These are phyloP conservation scores for Lodderomyces pseudojiufengensis DNA, from an alignment of 1,139 yeast genomes.

Conservation along the genomic window DNA sequence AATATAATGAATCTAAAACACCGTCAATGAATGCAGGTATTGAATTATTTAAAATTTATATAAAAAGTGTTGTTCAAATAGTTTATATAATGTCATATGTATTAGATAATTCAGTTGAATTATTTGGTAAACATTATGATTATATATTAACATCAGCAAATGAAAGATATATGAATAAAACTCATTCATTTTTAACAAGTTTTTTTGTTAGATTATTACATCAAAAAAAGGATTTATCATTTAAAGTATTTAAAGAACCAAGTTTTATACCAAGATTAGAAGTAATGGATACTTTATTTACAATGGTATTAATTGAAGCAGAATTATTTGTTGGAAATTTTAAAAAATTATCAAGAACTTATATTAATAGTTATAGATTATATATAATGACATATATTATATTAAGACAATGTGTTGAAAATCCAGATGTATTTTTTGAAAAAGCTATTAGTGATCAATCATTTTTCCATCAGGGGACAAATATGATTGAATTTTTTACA, in stretches of 20 bases:
- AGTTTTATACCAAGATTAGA: slow-evolving; percentile 26
- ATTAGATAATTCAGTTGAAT: slow-evolving; percentile 41
- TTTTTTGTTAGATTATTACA: slow-evolving; percentile 42
- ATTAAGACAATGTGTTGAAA: slow-evolving; percentile 41
- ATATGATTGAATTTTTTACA: slow-evolving; percentile 39
- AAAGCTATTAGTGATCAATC: slow-evolving; percentile 26
- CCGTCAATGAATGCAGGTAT: slow-evolving; percentile 40
- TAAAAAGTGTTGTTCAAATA: slow-evolving; percentile 42
- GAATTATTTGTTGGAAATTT: slow-evolving; percentile 47
- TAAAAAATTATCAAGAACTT: slow-evolving; percentile 35
- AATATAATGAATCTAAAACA: slow-evolving; percentile 25
- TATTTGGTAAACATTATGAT: slow-evolving; percentile 43
- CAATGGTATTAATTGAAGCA: slow-evolving; percentile 36
- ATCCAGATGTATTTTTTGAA: slow-evolving; percentile 38
- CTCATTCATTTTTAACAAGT: slow-evolving; percentile 40
- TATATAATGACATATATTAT: slow-evolving; percentile 44
- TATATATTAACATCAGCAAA: slow-evolving; percentile 36
- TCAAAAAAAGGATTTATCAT: slow-evolving; percentile 34
- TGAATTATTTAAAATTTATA: slow-evolving; percentile 42
- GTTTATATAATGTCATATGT: slow-evolving; percentile 46
- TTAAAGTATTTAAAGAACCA: slow-evolving; percentile 22
- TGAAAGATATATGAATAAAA: slow-evolving; percentile 43
- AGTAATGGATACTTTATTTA: slow-evolving; percentile 33
- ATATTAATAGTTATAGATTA: slow-evolving; percentile 40
- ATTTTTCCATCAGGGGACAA: slow-evolving; percentile 37